These are phyloP conservation scores for Chrysanthemum lavandulifolium DNA, from an alignment of 129 eudicot genomes.

Conservation along the genomic window DNA sequence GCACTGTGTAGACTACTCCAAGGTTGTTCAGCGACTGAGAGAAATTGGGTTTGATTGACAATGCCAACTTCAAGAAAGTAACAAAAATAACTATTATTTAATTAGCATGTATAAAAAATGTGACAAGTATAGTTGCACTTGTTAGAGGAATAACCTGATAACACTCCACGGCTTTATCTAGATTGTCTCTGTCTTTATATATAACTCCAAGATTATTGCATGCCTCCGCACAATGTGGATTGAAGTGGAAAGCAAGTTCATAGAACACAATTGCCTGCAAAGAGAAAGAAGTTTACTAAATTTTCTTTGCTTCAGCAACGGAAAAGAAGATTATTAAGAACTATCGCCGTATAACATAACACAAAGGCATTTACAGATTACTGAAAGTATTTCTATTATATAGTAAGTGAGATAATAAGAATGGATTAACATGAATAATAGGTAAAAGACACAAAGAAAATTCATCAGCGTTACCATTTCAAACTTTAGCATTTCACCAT, in stretches of 20 bases:
- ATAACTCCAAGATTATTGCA: constrained; percentile 98
- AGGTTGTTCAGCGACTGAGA: constrained; percentile 98
- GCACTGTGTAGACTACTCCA: constrained; percentile 98
- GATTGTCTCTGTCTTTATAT: constrained; percentile 95
- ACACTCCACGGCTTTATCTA: constrained; percentile 97
- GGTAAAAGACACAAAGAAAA: too few species aligned
- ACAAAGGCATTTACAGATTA: constrained; percentile 13
- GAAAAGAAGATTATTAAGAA: neutral
- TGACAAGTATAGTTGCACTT: constrained; percentile 5
- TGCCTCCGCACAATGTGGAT: constrained; percentile 99
- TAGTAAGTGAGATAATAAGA: neutral
- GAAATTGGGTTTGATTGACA: constrained; percentile 94
- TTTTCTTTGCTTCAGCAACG: neutral
- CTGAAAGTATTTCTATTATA: constrained; percentile 12
- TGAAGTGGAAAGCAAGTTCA: constrained; percentile 99
- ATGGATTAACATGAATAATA: neutral
- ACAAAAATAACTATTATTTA: neutral
- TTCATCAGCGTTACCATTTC: constrained; percentile 67
- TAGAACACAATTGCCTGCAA: constrained; percentile 95
- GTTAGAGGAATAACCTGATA: constrained; percentile 61
- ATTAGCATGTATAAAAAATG: neutral
- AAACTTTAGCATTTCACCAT: constrained; percentile 98
- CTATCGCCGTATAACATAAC: neutral
- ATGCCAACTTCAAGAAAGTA: constrained; percentile 64
- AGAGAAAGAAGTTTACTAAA: constrained; percentile 12